These are phyloP conservation scores for Solanum sitiens DNA, from an alignment of 257 asterid genomes.

Conservation along the genomic window DNA sequence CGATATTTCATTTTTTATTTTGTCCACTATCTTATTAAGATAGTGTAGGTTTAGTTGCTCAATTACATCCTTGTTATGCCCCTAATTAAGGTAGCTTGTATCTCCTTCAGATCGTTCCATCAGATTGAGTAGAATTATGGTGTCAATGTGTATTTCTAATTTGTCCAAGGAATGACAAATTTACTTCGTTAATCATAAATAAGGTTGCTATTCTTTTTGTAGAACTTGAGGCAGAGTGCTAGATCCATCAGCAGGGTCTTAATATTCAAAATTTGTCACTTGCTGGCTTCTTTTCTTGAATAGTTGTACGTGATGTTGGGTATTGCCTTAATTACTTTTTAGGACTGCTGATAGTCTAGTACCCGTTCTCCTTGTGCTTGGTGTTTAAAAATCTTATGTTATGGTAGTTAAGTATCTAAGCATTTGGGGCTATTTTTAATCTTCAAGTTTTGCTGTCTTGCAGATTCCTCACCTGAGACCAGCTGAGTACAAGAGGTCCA, in stretches of 20 bases:
- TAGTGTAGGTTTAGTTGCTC: background rate
- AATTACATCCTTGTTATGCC: background rate
- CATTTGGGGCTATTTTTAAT: background rate
- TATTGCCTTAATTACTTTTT: background rate
- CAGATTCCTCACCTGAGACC: conserved; percentile 37
- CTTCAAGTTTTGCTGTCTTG: background rate
- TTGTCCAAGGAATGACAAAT: background rate
- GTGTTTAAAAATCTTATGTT: background rate
- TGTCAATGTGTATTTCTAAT: background rate
- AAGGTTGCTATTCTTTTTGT: background rate
- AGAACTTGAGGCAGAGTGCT: background rate
- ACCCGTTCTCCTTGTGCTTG: background rate
- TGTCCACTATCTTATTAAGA: background rate
- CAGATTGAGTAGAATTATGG: background rate
- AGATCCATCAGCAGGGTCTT: background rate
- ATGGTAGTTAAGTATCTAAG: background rate
- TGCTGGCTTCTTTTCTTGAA: background rate
- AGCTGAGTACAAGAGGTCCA: conserved; percentile 27
- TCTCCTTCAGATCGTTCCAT: background rate
- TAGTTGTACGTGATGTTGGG: background rate
- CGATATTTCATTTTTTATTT: background rate
- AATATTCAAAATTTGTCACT: background rate
- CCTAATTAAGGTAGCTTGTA: background rate
- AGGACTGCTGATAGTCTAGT: background rate
- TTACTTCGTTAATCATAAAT: background rate